A percentile compares a stretch with the other conserved stretches of the same genome.
These are phyloP conservation scores for Colletotrichum horii DNA, from an alignment of 2,329 filamentous ascomycete genomes.

Conservation along the genomic window DNA sequence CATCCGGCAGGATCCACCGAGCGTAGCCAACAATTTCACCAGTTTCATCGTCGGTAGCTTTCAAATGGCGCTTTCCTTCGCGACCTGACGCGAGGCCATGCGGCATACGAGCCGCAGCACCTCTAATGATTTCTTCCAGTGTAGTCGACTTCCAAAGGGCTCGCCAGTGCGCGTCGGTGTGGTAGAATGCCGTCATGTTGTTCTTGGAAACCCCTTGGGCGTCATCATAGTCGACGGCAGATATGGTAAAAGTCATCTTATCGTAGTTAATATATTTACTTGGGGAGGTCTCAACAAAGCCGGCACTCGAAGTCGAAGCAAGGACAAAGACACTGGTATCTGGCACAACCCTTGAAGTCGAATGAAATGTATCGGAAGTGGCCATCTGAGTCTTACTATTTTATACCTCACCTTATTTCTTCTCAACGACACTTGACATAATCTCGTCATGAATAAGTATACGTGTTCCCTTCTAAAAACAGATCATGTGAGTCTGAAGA, in stretches of 20 bases:
- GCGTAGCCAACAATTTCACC: background rate
- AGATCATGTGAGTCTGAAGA: background rate
- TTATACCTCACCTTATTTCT: background rate
- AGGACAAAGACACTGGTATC: background rate
- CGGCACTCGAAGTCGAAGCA: accelerated
- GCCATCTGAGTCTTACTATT: background rate
- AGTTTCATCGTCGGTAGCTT: background rate
- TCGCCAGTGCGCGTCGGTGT: background rate
- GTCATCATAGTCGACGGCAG: background rate
- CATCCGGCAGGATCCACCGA: background rate
- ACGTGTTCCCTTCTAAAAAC: background rate
- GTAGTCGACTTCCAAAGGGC: background rate
- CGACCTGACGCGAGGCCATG: background rate
- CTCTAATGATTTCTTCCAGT: background rate
- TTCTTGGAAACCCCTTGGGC: background rate
- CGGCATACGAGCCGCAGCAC: background rate
- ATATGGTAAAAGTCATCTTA: background rate
- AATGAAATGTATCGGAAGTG: background rate
- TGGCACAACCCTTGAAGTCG: background rate
- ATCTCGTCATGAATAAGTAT: background rate
- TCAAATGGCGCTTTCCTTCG: background rate
- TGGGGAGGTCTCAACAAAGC: background rate
- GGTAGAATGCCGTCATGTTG: background rate
- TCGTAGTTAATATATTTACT: background rate
- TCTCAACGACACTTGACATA: background rate